These are phyloP conservation scores for Chaetomium olivaceum DNA, from an alignment of 2,329 filamentous ascomycete species.

Conservation along the genomic window DNA sequence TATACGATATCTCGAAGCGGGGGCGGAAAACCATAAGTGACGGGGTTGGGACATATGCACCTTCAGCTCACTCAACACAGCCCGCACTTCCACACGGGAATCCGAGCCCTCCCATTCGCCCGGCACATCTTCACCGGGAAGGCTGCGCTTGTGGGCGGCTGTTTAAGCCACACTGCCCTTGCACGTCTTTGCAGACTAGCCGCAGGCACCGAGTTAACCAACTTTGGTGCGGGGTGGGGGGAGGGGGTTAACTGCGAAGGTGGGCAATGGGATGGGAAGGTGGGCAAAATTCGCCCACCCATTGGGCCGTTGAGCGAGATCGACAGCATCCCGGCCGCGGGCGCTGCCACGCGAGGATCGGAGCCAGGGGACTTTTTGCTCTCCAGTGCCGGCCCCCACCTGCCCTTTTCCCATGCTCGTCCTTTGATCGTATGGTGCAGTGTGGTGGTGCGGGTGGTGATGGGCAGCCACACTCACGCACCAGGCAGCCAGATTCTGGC, in stretches of 20 bases:
- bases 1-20: neutral
- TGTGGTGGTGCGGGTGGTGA: neutral
- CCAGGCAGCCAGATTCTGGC: constrained; percentile 21
- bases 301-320: constrained; percentile 4
- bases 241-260: neutral
- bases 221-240: constrained; percentile 2
- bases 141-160: constrained; percentile 22
- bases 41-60: neutral
- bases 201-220: constrained; percentile 24
- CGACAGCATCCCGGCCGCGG: neutral
- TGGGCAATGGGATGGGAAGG: constrained; percentile 3
- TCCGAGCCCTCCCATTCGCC: constrained; percentile 10
- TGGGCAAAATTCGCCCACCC: neutral
- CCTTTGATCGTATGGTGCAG: neutral
- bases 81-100: neutral
- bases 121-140: neutral
- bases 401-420: neutral
- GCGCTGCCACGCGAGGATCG: constrained; percentile 20
- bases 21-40: neutral
- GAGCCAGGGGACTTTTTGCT: constrained; percentile 4
- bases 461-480: neutral
- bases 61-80: constrained; percentile 10
- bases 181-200: constrained; percentile 16
- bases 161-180: constrained; percentile 12
- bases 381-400: constrained; percentile 7